Evolutionary conservation across 1,284 basidiomycete species (phyloP).

Genomic region (Moesziomyces sp.): DNA sequence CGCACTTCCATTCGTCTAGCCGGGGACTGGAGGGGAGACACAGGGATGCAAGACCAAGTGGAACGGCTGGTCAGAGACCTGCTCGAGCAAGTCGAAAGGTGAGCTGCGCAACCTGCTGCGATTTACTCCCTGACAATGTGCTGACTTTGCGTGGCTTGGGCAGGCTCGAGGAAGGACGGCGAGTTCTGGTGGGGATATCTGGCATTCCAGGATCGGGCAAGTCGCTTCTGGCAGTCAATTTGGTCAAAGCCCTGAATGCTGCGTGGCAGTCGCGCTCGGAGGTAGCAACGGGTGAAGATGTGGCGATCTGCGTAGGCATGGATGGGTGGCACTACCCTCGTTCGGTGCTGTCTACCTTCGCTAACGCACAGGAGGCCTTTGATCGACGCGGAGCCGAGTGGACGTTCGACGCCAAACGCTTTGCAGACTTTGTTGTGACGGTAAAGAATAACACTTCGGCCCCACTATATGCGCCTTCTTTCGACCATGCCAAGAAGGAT

Average conservation of each 20-base stretch:
- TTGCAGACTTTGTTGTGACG: conserved; percentile 51
- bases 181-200: conserved; percentile 79
- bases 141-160: background rate
- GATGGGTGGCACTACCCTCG: conserved; percentile 82
- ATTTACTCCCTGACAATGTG: background rate
- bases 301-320: conserved; percentile 76
- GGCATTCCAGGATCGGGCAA: conserved; percentile 88
- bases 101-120: background rate
- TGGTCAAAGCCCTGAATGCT: conserved; percentile 69
- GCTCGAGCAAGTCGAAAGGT: conserved; percentile 12
- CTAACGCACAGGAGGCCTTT: conserved; percentile 69
- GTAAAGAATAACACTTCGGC: conserved; percentile 12
- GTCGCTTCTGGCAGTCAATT: conserved; percentile 75
- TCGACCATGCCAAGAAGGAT: conserved; percentile 76
- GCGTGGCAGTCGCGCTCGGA: background rate
- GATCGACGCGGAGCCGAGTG: conserved; percentile 62
- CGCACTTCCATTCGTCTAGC: too few relatives aligned
- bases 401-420: conserved; percentile 62
- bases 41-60: conserved; percentile 27
- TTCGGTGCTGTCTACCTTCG: conserved; percentile 75
- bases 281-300: conserved; percentile 23
- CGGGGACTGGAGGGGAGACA: background rate
- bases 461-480: conserved; percentile 70
- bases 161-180: conserved; percentile 71
- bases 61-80: conserved; percentile 13